Evolutionary conservation across 495 filamentous ascomycete genomes (phyloP), one percentile per base, ranked within the genome.

Genomic region (Tuber brumale): DNA sequence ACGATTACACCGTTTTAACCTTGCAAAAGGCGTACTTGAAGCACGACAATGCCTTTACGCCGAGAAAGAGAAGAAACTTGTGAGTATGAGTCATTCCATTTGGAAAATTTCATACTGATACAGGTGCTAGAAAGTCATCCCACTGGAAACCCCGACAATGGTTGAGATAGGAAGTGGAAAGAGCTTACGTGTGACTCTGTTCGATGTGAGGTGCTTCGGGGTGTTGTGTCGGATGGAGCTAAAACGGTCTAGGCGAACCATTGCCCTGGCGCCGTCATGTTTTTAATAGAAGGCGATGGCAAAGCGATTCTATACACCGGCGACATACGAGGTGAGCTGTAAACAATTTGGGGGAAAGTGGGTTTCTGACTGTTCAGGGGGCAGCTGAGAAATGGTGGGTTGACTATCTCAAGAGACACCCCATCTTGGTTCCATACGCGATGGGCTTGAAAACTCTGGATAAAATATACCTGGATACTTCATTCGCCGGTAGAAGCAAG

Each of bases 191-290:
- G 92, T 97, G 46, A 97, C 94, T 3, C 86, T 97, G 0, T 88
- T 97, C 46, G 90, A 97, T 86, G 94, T 85, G 69, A 75, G 78
- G 51, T 66, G 3, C 42, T 37, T 37, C n/a, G 31, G n/a, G 7
- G 12, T 21, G 69, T 21, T 12, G 27, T 41, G 7, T 27, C 6
- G 4, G 19, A 57, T 9, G 71, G 75, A 27, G 43, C 73, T 39
- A 42, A 77, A 76, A 70, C 27, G 35, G 44, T 51, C 5, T 27
- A 85, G 84, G 85, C 95, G 12, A 97, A 98, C 81, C 95, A 97
- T 81, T 98, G 95, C 82, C 86, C 90, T 31, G 95, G 95, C 4
- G 90, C 94, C 35, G 94, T 97, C 42, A 97, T 97, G 93, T 97
- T 97, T 81, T 89, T 97, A 10, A 91, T 97, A 61, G 92, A 97